phyloP scores from a whole-genome alignment of 2,329 filamentous ascomycete species.

The Fusarium poae region DNA sequence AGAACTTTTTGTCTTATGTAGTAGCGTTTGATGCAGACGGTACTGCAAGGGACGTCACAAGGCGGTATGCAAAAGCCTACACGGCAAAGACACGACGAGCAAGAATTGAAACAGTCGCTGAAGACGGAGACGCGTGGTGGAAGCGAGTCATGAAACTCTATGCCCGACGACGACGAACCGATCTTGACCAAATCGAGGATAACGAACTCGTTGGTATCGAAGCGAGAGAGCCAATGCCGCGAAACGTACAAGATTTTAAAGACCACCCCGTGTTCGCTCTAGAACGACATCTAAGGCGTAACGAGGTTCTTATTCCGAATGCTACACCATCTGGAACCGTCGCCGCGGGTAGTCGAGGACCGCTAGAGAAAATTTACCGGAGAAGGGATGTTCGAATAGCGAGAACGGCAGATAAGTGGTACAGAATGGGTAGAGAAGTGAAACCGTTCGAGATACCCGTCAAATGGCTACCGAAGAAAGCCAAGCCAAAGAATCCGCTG shows the following conservation, averaged over 20 bases:
- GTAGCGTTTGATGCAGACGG: slow-evolving; percentile 87
- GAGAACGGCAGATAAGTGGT: slow-evolving; percentile 89
- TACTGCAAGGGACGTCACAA: slow-evolving; percentile 85
- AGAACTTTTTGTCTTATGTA: slow-evolving; percentile 85
- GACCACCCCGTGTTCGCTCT: slow-evolving; percentile 86
- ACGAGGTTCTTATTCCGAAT: slow-evolving; percentile 83
- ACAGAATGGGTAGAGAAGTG: slow-evolving; percentile 84
- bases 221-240: slow-evolving; percentile 84
- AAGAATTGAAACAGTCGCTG: slow-evolving; percentile 76
- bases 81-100: slow-evolving; percentile 88
- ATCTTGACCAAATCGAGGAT: slow-evolving; percentile 87
- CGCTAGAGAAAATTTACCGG: slow-evolving; percentile 83
- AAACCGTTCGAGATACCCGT: slow-evolving; percentile 82
- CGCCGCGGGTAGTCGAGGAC: slow-evolving; percentile 71
- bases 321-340: slow-evolving; percentile 82
- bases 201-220: slow-evolving; percentile 78
- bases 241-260: slow-evolving; percentile 88
- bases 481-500: slow-evolving; percentile 49
- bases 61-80: slow-evolving; percentile 87
- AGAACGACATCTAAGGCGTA: slow-evolving; percentile 83
- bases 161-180: slow-evolving; percentile 58
- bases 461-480: slow-evolving; percentile 74
- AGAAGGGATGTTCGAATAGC: slow-evolving; percentile 83
- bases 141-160: slow-evolving; percentile 64
- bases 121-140: slow-evolving; percentile 67